A percentile compares a stretch with the other conserved stretches of the same genome.
Conservation (phyloP, 2,329 filamentous ascomycete species). For the Cucurbitaria berberidis region DNA sequence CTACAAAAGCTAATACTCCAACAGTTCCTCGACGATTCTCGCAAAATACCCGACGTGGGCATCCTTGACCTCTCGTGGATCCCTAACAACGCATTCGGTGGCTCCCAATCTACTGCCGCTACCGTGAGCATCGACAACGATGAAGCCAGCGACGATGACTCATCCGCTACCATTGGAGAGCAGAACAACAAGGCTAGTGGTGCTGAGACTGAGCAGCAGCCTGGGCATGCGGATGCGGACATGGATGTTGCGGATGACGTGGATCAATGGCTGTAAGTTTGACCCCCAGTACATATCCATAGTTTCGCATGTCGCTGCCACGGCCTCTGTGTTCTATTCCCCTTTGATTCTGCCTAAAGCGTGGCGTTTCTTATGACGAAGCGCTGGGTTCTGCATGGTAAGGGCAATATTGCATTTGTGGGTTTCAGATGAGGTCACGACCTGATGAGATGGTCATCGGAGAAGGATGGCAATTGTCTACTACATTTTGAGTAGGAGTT, state of each 20-base stretch:
- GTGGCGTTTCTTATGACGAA: background rate
- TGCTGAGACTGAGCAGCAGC: slow-evolving; percentile 9
- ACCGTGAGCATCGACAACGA: background rate
- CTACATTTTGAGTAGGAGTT: background rate
- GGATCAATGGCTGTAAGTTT: slow-evolving; percentile 36
- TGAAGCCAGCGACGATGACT: slow-evolving; percentile 20
- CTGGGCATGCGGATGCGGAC: slow-evolving; percentile 17
- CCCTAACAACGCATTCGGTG: slow-evolving; percentile 34
- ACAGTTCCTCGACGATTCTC: slow-evolving; percentile 60
- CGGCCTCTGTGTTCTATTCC: background rate
- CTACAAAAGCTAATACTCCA: background rate
- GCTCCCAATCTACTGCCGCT: slow-evolving; percentile 7
- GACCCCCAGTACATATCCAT: slow-evolving; percentile 2
- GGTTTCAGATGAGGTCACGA: background rate
- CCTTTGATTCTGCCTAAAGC: background rate
- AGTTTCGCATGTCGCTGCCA: background rate
- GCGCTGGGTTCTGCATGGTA: background rate
- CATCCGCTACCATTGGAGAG: slow-evolving; percentile 18
- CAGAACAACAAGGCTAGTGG: slow-evolving; percentile 8
- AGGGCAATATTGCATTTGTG: background rate
- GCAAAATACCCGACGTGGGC: slow-evolving; percentile 67
- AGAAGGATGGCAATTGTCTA: background rate
- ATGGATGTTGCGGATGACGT: slow-evolving; percentile 46
- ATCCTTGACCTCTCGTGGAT: slow-evolving; percentile 72
- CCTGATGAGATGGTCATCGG: background rate